These are phyloP conservation scores for Seminavis robusta DNA, from an alignment of 108 stramenopile species.

Conservation along the genomic window DNA sequence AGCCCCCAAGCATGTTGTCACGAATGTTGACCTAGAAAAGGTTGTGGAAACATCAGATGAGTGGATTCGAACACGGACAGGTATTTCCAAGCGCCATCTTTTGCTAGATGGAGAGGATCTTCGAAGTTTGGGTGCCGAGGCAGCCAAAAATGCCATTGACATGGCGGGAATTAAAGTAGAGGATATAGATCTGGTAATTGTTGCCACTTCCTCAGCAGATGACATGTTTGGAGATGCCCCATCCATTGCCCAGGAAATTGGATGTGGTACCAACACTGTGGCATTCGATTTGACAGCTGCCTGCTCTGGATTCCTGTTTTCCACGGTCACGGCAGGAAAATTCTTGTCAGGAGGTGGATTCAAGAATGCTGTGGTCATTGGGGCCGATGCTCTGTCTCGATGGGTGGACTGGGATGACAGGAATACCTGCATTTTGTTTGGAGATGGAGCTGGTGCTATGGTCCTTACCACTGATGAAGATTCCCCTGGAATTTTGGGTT, in stretches of 20 bases:
- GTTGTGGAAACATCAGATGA: constrained; percentile 95
- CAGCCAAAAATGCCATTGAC: constrained; percentile 72
- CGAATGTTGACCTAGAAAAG: constrained; percentile 84
- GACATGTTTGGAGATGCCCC: constrained; percentile 96
- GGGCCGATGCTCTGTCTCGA: constrained; percentile 90
- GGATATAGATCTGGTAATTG: constrained; percentile 90
- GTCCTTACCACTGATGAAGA: constrained; percentile 60
- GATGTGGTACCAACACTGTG: constrained; percentile 67
- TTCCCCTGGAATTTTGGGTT: constrained; percentile 79
- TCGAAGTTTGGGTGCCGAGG: constrained; percentile 38
- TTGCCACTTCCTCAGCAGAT: constrained; percentile 89
- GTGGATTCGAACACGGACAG: constrained; percentile 94
- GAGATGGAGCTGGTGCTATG: constrained; percentile 97
- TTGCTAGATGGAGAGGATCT: constrained; percentile 53
- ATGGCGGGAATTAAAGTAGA: constrained; percentile 54
- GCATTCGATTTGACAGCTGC: constrained; percentile 97
- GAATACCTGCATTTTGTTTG: constrained; percentile 94
- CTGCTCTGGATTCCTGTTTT: constrained; percentile 95
- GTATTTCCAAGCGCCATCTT: constrained; percentile 80
- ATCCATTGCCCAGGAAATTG: constrained; percentile 73
- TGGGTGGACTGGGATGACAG: constrained; percentile 98
- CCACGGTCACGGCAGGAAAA: constrained; percentile 86
- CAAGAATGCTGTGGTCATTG: constrained; percentile 86
- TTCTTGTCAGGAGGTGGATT: constrained; percentile 56
- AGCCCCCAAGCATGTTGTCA: constrained; percentile 66